A percentile compares a stretch with the other conserved stretches of the same genome.
phyloP scores from a whole-genome alignment of 192 early-diverging fungal species.

The Chytriomyces confervae region DNA sequence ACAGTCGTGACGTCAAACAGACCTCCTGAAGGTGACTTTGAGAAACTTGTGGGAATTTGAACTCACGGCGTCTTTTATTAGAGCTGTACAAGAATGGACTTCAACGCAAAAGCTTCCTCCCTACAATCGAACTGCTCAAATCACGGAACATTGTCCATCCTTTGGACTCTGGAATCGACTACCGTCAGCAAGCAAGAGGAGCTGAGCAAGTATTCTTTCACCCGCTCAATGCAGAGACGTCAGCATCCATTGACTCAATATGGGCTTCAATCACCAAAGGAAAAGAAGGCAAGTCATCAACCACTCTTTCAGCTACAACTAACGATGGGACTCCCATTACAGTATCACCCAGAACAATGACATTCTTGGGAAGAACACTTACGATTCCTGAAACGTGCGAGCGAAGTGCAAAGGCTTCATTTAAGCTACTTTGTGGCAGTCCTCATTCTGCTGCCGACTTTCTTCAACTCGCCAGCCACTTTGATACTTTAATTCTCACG shows the following conservation, averaged over 20 bases:
- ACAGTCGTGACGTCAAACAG: conserved; percentile 93
- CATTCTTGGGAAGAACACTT: conserved; percentile 79
- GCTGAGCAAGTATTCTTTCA: conserved; percentile 72
- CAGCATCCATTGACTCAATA: conserved; percentile 52
- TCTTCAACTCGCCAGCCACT: conserved; percentile 76
- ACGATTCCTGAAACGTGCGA: conserved; percentile 67
- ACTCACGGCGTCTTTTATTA: conserved; percentile 5
- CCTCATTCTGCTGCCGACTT: conserved; percentile 84
- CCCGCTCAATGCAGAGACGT: conserved; percentile 63
- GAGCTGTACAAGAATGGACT: conserved; percentile 95
- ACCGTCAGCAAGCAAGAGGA: conserved; percentile 70
- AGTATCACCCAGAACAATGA: conserved; percentile 52
- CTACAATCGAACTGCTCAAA: conserved; percentile 88
- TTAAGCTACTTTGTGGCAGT: conserved; percentile 77
- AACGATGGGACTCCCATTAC: not conserved
- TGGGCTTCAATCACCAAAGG: conserved; percentile 44
- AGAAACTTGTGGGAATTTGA: not conserved
- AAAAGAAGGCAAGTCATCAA: conserved; percentile 23
- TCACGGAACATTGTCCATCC: conserved; percentile 78
- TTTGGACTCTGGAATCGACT: conserved; percentile 91
- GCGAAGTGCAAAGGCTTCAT: conserved; percentile 72
- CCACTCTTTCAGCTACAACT: not conserved
- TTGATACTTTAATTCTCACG: conserved; percentile 79
- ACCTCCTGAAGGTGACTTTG: conserved; percentile 71
- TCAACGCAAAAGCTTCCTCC: conserved; percentile 89